phyloP scores from a whole-genome alignment of 257 asterid species.

The Nyctanthes arbortristis region DNA sequence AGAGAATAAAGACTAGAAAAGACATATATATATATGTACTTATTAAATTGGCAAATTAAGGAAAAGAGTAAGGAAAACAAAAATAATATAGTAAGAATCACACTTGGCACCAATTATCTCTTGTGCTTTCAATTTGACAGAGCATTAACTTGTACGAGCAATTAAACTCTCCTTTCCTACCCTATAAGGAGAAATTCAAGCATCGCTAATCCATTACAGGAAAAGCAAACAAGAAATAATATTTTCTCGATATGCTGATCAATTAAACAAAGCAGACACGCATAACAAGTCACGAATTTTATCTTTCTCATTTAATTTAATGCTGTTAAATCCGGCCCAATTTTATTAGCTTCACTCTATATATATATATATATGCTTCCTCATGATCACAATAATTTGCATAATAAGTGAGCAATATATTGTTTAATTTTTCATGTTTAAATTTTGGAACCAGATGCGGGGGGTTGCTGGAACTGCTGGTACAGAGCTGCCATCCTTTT shows the following conservation, averaged over 20 bases:
- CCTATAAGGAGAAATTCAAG: not conserved
- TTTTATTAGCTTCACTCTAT: not conserved
- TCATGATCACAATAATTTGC: not conserved
- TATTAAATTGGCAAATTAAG: not conserved
- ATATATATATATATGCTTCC: not conserved
- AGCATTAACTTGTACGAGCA: no score
- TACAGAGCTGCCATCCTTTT: conserved; percentile 68
- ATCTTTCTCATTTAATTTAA: not conserved
- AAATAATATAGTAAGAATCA: not conserved
- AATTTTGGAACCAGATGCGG: conserved; percentile 34
- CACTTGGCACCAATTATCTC: not conserved
- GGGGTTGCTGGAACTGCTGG: conserved; percentile 64
- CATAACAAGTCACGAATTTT: not conserved
- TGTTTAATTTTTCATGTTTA: conserved; percentile 11
- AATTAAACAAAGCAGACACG: not conserved
- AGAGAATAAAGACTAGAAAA: not conserved
- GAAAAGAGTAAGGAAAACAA: not conserved
- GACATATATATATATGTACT: not conserved
- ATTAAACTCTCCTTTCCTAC: no score
- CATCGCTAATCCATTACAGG: not conserved
- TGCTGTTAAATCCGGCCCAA: not conserved
- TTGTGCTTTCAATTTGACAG: not conserved
- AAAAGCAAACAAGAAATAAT: not conserved
- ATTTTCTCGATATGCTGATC: not conserved
- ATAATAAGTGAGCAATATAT: not conserved